Conservation (phyloP, 768 basidiomycete species). For the Nidularia sp. region DNA sequence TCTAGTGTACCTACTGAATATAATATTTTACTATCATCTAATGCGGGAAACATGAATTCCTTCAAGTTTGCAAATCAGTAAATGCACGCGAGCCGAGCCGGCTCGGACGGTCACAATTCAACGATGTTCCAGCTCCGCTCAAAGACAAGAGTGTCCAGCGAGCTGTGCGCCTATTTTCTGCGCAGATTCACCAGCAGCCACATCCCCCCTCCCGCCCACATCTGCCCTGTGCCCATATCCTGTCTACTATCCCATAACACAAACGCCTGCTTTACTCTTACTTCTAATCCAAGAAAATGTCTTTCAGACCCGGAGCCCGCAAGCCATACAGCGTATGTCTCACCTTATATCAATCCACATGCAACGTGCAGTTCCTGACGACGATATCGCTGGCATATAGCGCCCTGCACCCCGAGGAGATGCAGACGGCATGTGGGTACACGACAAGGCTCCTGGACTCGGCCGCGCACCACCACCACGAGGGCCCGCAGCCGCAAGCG, state of each 20-base stretch:
- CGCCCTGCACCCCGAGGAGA: conserved; percentile 48
- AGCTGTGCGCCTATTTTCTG: too few species aligned
- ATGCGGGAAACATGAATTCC: background rate
- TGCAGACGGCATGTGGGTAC: conserved; percentile 67
- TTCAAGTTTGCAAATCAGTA: too few species aligned
- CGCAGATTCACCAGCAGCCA: too few species aligned
- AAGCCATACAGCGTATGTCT: conserved; percentile 40
- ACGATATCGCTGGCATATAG: conserved; percentile 22
- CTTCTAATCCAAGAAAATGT: conserved; percentile 7
- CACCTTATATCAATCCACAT: background rate
- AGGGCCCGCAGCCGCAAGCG: conserved; percentile 12
- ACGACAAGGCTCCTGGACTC: conserved; percentile 62
- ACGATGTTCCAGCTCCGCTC: too few species aligned
- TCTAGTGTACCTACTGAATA: conserved; percentile 30
- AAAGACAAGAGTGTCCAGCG: too few species aligned
- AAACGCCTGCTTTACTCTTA: conserved; percentile 3
- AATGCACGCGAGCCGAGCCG: too few species aligned
- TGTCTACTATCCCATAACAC: background rate
- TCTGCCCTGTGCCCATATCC: background rate
- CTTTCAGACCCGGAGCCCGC: conserved; percentile 21
- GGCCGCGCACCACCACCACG: conserved; percentile 21
- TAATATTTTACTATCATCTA: background rate
- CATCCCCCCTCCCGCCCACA: too few species aligned
- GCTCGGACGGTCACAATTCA: too few species aligned
- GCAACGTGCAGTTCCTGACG: too few species aligned